Evolutionary conservation across 2,329 filamentous ascomycete genomes (phyloP), one percentile per base, ranked within the genome.

Genomic region (Ophiostoma sp.): DNA sequence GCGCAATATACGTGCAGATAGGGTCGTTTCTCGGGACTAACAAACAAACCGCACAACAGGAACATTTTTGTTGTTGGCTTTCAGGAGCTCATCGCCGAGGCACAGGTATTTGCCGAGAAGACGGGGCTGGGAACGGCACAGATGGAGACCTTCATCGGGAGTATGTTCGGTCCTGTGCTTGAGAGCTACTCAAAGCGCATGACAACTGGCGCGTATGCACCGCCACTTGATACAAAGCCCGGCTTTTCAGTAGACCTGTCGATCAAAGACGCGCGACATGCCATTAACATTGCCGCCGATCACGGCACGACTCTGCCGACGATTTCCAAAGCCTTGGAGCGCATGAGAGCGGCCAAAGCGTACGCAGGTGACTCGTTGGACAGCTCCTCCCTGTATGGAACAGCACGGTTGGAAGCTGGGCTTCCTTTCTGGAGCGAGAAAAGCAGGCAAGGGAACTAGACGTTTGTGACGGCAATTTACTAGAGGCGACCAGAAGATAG

Each of bases 101-200:
- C 64, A 7, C 67, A 69, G 11, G 67, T 69, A 0, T 66, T 69
- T 27, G 67, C 67, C n/a, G 64, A 66, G n/a, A 69, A 69, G 67
- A 66, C 67, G 5, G 67, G 67, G 2, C 65, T 69, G 5, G 64
- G 58, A 4, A 44, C 55, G 11, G 44, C 55, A n/a, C 38, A 45
- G 55, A 44, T 69, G 44, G 64, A 69, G 27, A 12, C 18, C 16
- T 55, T 69, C 4, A 41, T 66, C 9, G 64, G 63, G 36, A 58
- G 40, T 45, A 66, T 69, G 67, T 69, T 66, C 27, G 67, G 64
- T 2, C 64, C 64, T 4, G 64, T 66, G 58, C 38, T 66, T 5
- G 55, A 66, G 47, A 66, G 64, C 67, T 69, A 69, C 67, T 69
- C 67, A 6, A 64, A 66, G 64, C 67, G 67, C 44, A 55, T 69